phyloP scores from a whole-genome alignment of 1,284 basidiomycete species.

The Ganoderma multipileum region DNA sequence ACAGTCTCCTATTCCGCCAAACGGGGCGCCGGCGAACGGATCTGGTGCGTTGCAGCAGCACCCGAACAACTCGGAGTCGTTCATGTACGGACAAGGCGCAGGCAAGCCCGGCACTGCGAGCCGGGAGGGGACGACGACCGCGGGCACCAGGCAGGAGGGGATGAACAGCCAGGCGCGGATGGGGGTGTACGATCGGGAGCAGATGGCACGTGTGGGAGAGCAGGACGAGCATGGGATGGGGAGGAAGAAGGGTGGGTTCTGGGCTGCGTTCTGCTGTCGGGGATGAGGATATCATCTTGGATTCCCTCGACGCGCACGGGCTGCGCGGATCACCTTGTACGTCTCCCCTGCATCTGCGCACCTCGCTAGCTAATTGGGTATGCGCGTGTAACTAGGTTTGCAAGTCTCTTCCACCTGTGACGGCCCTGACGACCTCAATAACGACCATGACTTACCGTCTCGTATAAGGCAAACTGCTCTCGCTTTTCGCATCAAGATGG shows the following conservation, averaged over 20 bases:
- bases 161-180: constrained; percentile 59
- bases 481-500: constrained; percentile 16
- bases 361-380: constrained; percentile 5
- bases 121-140: constrained; percentile 36
- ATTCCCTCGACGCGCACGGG: constrained; percentile 32
- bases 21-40: constrained; percentile 39
- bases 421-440: constrained; percentile 33
- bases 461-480: constrained; percentile 16
- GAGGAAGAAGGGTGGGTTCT: constrained; percentile 56
- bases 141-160: constrained; percentile 32
- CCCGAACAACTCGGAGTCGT: constrained; percentile 59
- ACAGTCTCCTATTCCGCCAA: constrained; percentile 56
- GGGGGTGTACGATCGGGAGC: constrained; percentile 63
- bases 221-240: constrained; percentile 58
- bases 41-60: constrained; percentile 27
- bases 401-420: constrained; percentile 28
- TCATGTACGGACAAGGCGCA: constrained; percentile 62
- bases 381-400: constrained; percentile 20
- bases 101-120: constrained; percentile 51
- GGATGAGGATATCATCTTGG: constrained; percentile 49
- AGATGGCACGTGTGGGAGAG: constrained; percentile 58
- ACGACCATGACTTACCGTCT: constrained; percentile 28
- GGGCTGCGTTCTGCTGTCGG: constrained; percentile 74
- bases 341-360: constrained; percentile 16
- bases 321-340: constrained; percentile 34